Conservation (phyloP, 345 rosid genomes). For the Trapa bicornis region DNA sequence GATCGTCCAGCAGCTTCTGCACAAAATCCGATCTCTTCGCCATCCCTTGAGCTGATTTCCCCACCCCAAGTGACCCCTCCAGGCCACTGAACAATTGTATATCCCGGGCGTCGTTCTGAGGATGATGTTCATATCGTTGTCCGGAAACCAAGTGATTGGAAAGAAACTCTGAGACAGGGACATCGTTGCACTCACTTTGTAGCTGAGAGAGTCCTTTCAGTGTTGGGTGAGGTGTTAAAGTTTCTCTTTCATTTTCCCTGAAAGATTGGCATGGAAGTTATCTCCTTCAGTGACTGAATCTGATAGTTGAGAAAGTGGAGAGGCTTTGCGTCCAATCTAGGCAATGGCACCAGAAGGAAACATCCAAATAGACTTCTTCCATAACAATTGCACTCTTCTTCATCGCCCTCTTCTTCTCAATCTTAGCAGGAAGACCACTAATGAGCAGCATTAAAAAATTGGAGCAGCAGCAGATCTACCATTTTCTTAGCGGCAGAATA, state of each 20-base stretch:
- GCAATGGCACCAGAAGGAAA: constrained; percentile 12
- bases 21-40: constrained; percentile 77
- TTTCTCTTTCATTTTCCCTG: constrained; percentile 8
- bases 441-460: no score
- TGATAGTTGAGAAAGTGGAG: constrained; percentile 9
- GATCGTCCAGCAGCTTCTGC: constrained; percentile 89
- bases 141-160: constrained; percentile 7
- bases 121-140: neutral
- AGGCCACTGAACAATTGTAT: neutral
- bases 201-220: constrained; percentile 61
- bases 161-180: constrained; percentile 8
- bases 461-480: no score
- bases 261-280: constrained; percentile 59
- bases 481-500: no score
- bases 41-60: constrained; percentile 21
- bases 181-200: constrained; percentile 16
- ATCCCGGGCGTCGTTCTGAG: neutral
- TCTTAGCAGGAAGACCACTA: no score
- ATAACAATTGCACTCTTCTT: constrained; percentile 21
- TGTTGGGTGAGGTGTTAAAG: constrained; percentile 64
- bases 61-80: neutral
- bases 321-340: constrained; percentile 48
- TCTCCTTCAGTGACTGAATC: constrained; percentile 17
- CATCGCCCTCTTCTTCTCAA: neutral
- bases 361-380: constrained; percentile 33